phyloP scores from a whole-genome alignment of 345 rosid genomes.

The Noccaea bulbosa region DNA sequence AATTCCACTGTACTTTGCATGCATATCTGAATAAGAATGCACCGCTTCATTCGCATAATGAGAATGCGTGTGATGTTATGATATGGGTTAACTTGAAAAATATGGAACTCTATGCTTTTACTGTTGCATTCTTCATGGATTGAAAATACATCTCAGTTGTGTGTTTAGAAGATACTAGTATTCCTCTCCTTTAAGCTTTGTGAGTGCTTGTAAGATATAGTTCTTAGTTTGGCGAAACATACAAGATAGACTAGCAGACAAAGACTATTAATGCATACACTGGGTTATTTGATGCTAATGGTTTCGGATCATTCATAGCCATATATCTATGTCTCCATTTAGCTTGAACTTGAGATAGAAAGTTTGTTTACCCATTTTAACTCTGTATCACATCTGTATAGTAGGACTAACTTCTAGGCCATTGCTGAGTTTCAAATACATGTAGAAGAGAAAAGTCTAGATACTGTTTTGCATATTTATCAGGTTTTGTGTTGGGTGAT shows the following conservation, averaged over 20 bases:
- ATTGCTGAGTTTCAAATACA: background rate
- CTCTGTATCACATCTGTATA: background rate
- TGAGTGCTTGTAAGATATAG: slow-evolving; percentile 3
- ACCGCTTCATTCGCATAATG: too few relatives aligned
- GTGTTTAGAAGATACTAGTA: background rate
- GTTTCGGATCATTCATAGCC: background rate
- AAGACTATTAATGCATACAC: background rate
- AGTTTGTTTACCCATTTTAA: background rate
- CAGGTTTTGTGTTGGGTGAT: background rate
- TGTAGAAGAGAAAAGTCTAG: background rate
- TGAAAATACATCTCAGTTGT: background rate
- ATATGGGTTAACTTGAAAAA: background rate
- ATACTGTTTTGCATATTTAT: background rate
- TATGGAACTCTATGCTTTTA: background rate
- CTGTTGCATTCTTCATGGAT: background rate
- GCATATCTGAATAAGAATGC: background rate
- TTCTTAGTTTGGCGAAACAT: background rate
- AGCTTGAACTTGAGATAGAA: background rate
- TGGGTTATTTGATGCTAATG: background rate
- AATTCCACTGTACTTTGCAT: too few relatives aligned
- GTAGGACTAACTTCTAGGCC: background rate
- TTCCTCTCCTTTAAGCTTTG: background rate
- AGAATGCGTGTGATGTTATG: background rate
- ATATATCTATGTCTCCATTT: slow-evolving; percentile 1
- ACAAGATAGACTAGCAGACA: too few relatives aligned